These are phyloP conservation scores for Schrenkiella parvula DNA, from an alignment of 345 rosid species.

Conservation along the genomic window DNA sequence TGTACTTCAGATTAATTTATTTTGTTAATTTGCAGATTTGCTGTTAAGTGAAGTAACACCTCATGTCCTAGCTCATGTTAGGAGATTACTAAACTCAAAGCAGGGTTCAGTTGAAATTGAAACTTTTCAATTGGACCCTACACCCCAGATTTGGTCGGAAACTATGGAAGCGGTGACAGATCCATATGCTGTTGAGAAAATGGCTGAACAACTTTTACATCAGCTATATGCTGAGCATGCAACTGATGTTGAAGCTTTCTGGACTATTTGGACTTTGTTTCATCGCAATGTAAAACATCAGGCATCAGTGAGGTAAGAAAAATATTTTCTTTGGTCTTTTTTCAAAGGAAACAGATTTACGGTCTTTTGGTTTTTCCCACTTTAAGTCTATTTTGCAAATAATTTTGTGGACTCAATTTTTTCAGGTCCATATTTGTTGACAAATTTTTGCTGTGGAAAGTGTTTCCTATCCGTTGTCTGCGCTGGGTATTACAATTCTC, in stretches of 20 bases:
- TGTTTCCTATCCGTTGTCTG: slow-evolving; percentile 80
- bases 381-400: slow-evolving; percentile 13
- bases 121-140: slow-evolving; percentile 41
- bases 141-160: slow-evolving; percentile 56
- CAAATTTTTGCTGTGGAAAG: slow-evolving; percentile 92
- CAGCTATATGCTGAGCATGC: slow-evolving; percentile 56
- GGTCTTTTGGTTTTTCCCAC: background rate
- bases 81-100: slow-evolving; percentile 44
- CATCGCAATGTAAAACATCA: slow-evolving; percentile 40
- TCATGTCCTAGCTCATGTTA: slow-evolving; percentile 53
- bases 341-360: background rate
- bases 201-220: slow-evolving; percentile 73
- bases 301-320: slow-evolving; percentile 60
- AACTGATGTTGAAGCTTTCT: slow-evolving; percentile 77
- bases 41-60: slow-evolving; percentile 63
- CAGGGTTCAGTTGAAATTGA: slow-evolving; percentile 36
- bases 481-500: slow-evolving; percentile 90
- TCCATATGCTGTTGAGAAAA: slow-evolving; percentile 70
- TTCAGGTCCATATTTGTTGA: slow-evolving; percentile 77
- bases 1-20: background rate
- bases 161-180: slow-evolving; percentile 71
- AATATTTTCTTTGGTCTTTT: background rate
- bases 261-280: slow-evolving; percentile 79
- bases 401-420: slow-evolving; percentile 21
- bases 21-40: slow-evolving; percentile 53